phyloP scores from a whole-genome alignment of 139 green algal species.

The Trebouxia sp. region DNA sequence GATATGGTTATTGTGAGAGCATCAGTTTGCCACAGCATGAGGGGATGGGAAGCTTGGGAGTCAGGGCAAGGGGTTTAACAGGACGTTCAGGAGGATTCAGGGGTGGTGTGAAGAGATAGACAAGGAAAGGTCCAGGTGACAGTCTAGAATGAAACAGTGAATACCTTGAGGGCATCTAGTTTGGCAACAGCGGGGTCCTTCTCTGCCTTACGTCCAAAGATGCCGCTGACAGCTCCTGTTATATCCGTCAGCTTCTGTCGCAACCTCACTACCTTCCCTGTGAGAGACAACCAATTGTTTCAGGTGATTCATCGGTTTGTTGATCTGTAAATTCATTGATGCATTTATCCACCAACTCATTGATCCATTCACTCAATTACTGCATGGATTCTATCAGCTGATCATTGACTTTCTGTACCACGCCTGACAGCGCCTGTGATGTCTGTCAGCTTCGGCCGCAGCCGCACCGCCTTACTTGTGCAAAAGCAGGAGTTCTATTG shows the following conservation, averaged over 20 bases:
- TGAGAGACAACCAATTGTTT: neutral
- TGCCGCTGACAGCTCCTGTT: slow-evolving; percentile 72
- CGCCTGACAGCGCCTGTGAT: no score
- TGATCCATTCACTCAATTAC: neutral
- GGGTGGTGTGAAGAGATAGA: neutral
- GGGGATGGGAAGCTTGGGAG: no score
- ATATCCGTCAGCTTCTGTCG: slow-evolving; percentile 78
- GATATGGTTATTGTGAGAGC: no score
- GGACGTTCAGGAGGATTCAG: neutral
- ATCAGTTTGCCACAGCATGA: no score
- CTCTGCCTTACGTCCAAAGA: slow-evolving; percentile 80
- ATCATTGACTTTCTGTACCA: no score
- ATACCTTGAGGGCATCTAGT: slow-evolving; percentile 80
- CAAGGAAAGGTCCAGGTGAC: neutral
- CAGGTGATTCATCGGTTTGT: neutral
- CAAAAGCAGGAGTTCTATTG: no score
- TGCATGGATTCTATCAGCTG: no score
- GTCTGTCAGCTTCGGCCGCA: no score
- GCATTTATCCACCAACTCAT: neutral
- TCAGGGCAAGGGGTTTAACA: no score
- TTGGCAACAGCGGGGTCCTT: slow-evolving; percentile 70
- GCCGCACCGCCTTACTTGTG: no score
- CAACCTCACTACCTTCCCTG: slow-evolving; percentile 71
- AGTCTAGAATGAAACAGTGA: neutral
- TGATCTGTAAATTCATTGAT: neutral